Base-by-base conservation (phyloP, 371 early-diverging fungal genomes). In the Dipsacomyces acuminosporus region DNA sequence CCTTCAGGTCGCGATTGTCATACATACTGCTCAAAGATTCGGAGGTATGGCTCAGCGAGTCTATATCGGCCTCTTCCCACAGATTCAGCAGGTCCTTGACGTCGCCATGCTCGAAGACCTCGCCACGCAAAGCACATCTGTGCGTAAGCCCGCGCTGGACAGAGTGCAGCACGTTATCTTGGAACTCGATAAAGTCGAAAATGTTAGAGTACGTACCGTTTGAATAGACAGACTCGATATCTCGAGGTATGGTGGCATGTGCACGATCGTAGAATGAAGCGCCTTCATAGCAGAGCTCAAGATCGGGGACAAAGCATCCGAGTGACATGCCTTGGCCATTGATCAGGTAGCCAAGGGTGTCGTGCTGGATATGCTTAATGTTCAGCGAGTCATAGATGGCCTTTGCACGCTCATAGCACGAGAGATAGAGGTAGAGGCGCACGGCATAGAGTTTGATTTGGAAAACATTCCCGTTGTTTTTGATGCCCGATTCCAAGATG, bases 181-280 rank as follows among this genome's bases (percentile, higher is more conserved):
- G 82, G 72, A 94, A 93, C 45, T 86, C 83, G 35, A 89, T 77
- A 64, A 93, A 93, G 65, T 94, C 93, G 56, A 84, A 80, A 40
- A 93, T 83, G 80, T 95, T 93, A 22, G 91, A 90, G 71, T 84
- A 93, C 1, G 93, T 89, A 1, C 81, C 85, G 57, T 83, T 85
- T 52, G 88, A 82, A 71, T 86, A 93, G 1, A 91, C 93, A 36
- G 87, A 81, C 18, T 88, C 81, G 25, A 93, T 70, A 86, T 91
- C 90, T 54, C 88, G 90, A 1, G 93, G 91, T 1, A 92, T 87
- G 83, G 83, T 89, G 3, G 79, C 72, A 20, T 84, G 80, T 45
- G 90, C 88, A 57, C 84, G 81, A 45, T 78, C 78, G 54, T 95
- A 93, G 50, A 95, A 90, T 20, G 75, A 65, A 23, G 85, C 56